A percentile compares a stretch with the other conserved stretches of the same genome.
Conservation (phyloP, 306 rosid genomes). For the Sechiopsis laciniata region DNA sequence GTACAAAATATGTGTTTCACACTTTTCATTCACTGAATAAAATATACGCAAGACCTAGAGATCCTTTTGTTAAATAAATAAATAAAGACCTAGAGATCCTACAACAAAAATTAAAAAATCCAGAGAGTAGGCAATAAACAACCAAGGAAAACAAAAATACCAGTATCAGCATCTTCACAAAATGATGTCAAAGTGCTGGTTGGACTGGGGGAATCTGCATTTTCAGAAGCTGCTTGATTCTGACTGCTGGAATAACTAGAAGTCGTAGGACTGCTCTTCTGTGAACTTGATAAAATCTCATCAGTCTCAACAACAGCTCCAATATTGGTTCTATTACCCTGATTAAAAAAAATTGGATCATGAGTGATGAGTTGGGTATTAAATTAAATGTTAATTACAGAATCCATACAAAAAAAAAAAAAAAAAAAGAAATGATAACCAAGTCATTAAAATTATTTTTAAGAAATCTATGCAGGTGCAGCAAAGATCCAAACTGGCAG, state of each 20-base stretch:
- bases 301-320: slow-evolving; percentile 52
- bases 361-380: background rate
- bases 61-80: too few species aligned
- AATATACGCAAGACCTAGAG: background rate
- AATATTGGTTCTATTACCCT: slow-evolving; percentile 70
- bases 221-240: slow-evolving; percentile 46
- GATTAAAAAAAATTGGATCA: slow-evolving; percentile 24
- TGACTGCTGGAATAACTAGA: slow-evolving; percentile 44
- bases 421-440: background rate
- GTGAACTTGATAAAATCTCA: slow-evolving; percentile 47
- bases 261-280: slow-evolving; percentile 39
- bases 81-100: background rate
- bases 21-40: slow-evolving; percentile 3
- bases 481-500: background rate
- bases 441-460: background rate
- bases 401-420: background rate
- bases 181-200: slow-evolving; percentile 52
- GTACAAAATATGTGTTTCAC: background rate
- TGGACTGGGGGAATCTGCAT: slow-evolving; percentile 62
- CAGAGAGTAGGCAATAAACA: slow-evolving; percentile 17
- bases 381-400: background rate
- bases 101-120: background rate
- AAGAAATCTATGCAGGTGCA: background rate
- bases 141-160: slow-evolving; percentile 39
- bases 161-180: slow-evolving; percentile 84